phyloP scores from a whole-genome alignment of 305 asterid genomes.

The Solanum hybrid region DNA sequence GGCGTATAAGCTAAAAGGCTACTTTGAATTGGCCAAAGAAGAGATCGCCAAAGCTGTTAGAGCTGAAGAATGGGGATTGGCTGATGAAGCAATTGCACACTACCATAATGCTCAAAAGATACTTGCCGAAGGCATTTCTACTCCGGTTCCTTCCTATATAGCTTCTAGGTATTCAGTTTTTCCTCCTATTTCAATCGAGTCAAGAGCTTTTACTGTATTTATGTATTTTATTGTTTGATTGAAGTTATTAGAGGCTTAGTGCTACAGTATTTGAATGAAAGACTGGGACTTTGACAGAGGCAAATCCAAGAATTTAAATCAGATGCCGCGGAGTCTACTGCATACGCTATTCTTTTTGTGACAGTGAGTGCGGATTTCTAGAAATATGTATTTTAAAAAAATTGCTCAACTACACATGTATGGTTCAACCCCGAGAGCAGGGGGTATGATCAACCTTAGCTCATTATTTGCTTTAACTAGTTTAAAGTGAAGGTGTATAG shows the following conservation, averaged over 20 bases:
- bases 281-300: not conserved
- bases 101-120: constrained; percentile 66
- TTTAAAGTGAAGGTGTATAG: not conserved
- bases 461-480: not conserved
- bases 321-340: not conserved
- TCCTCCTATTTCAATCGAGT: no score
- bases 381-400: not conserved
- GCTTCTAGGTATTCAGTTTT: constrained; percentile 47
- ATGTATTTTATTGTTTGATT: not conserved
- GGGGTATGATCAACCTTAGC: not conserved
- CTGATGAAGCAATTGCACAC: constrained; percentile 58
- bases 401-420: no score
- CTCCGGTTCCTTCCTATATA: constrained; percentile 87
- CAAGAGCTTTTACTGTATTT: not conserved
- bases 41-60: constrained; percentile 87
- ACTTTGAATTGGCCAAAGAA: constrained; percentile 83
- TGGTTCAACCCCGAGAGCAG: not conserved
- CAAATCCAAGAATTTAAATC: not conserved
- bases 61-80: constrained; percentile 93
- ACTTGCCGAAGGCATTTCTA: constrained; percentile 64
- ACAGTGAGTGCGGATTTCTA: no score
- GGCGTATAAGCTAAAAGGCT: constrained; percentile 80
- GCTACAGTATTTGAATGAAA: not conserved
- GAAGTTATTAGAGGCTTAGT: not conserved
- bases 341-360: not conserved